Percentiles rank a stretch among this genome's conserved stretches.
Evolutionary conservation across 169 alveolate genomes (phyloP).

Genomic region (Plasmodium knowlesi): DNA sequence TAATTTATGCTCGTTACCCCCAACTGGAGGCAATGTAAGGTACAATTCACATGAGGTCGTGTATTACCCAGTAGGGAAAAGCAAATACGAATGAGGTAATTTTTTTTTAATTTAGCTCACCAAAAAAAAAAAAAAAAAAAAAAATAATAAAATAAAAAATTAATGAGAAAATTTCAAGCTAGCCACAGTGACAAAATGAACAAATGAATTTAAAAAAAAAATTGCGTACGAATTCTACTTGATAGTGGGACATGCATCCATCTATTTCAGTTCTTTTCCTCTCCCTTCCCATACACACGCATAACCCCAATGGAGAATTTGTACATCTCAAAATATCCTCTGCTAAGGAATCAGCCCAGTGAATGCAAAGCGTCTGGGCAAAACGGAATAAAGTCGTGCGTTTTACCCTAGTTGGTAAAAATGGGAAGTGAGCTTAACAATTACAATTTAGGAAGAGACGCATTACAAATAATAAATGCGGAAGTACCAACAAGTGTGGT

Average conservation of each 20-base stretch:
- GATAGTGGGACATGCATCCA: neutral
- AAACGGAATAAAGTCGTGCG: neutral
- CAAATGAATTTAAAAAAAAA: neutral
- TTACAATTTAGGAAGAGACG: neutral
- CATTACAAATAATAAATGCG: neutral
- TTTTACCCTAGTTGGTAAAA: neutral
- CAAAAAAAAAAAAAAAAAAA: neutral
- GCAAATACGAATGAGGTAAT: neutral
- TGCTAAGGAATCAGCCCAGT: neutral
- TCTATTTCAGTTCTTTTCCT: neutral
- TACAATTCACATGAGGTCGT: neutral
- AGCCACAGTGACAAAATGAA: neutral
- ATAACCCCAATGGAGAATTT: neutral
- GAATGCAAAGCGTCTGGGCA: neutral
- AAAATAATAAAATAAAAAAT: neutral
- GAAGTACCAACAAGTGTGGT: neutral
- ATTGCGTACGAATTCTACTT: neutral
- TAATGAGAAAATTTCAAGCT: neutral
- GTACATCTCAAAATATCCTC: neutral
- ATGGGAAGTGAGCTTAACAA: neutral
- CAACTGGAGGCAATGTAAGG: neutral
- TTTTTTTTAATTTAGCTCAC: neutral
- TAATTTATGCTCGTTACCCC: neutral
- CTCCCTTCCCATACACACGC: neutral
- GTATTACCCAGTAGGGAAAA: neutral